Percentiles rank a stretch among this genome's conserved stretches.
Conservation (phyloP, 805 yeast genomes). For the Saturnispora galanensis region DNA sequence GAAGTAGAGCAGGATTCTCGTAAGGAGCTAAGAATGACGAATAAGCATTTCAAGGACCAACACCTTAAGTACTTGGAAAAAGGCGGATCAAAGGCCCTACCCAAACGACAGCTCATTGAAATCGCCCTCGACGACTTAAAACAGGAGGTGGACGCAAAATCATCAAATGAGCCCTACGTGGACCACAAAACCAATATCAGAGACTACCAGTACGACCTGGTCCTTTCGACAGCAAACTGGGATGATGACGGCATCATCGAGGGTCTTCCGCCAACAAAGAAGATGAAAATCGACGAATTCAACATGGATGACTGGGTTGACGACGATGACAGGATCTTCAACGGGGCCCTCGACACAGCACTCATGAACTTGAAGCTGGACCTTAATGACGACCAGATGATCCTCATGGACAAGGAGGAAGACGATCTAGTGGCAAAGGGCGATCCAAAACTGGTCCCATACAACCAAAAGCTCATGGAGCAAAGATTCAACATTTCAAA, state of each 20-base stretch:
- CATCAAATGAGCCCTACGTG: slow-evolving; percentile 11
- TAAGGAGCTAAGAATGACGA: slow-evolving; percentile 35
- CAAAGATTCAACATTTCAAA: slow-evolving; percentile 76
- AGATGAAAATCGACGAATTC: slow-evolving; percentile 23
- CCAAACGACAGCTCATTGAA: slow-evolving; percentile 19
- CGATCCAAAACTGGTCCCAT: slow-evolving; percentile 34
- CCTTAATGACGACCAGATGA: slow-evolving; percentile 76
- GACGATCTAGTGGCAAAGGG: slow-evolving; percentile 5
- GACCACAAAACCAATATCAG: slow-evolving; percentile 6
- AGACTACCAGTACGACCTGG: slow-evolving; percentile 42
- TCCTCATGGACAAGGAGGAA: slow-evolving; percentile 45
- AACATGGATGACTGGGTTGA: slow-evolving; percentile 35
- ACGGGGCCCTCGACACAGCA: slow-evolving; percentile 43
- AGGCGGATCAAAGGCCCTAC: slow-evolving; percentile 7
- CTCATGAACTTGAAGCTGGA: slow-evolving; percentile 45
- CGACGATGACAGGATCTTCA: slow-evolving; percentile 63
- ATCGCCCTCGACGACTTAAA: slow-evolving; percentile 23
- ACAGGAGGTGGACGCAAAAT: slow-evolving; percentile 12
- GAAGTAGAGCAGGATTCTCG: slow-evolving; percentile 58
- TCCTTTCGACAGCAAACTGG: slow-evolving; percentile 72
- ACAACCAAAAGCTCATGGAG: slow-evolving; percentile 43
- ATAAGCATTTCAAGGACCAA: slow-evolving; percentile 15
- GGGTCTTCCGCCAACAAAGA: slow-evolving; percentile 25
- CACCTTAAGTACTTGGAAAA: slow-evolving; percentile 1
- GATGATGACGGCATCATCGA: slow-evolving; percentile 55